Evolutionary conservation across 495 filamentous ascomycete genomes (phyloP).

Genomic region (Hyaloscypha finlandica): DNA sequence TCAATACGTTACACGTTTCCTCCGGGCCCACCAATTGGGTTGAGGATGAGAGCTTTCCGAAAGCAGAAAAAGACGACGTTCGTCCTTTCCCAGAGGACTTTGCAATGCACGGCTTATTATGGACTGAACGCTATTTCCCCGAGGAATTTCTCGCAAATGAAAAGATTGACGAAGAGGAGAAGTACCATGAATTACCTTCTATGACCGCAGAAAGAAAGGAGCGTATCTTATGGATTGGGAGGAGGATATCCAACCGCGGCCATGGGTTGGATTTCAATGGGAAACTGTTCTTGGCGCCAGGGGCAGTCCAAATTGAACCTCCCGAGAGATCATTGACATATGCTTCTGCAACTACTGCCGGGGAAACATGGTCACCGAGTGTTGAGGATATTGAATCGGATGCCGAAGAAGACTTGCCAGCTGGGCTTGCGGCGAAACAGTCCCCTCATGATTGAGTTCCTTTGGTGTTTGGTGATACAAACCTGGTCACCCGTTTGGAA

Average conservation of each 20-base stretch:
- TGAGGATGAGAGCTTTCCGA: slow-evolving; percentile 53
- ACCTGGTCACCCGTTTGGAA: too few species aligned
- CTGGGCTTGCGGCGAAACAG: not conserved
- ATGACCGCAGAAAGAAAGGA: slow-evolving; percentile 66
- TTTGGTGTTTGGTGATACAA: not conserved
- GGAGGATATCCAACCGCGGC: slow-evolving; percentile 43
- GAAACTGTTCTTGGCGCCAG: not conserved
- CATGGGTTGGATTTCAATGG: slow-evolving; percentile 18
- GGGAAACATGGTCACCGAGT: slow-evolving; percentile 13
- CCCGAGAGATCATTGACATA: slow-evolving; percentile 16
- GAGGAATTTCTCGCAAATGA: slow-evolving; percentile 67
- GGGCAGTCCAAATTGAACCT: not conserved
- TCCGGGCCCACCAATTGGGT: slow-evolving; percentile 24
- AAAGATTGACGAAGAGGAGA: slow-evolving; percentile 75
- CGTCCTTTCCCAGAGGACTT: slow-evolving; percentile 86
- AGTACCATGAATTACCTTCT: slow-evolving; percentile 67
- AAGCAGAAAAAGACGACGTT: slow-evolving; percentile 53
- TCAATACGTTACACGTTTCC: slow-evolving; percentile 38
- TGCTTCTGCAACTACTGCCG: slow-evolving; percentile 13
- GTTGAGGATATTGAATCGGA: slow-evolving; percentile 12
- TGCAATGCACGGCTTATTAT: slow-evolving; percentile 73
- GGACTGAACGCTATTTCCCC: slow-evolving; percentile 70
- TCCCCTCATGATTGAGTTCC: not conserved
- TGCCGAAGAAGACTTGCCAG: slow-evolving; percentile 4
- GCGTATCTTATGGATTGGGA: slow-evolving; percentile 74